Base-by-base conservation (phyloP, 371 early-diverging fungal species). In the Batkoa obscura region DNA sequence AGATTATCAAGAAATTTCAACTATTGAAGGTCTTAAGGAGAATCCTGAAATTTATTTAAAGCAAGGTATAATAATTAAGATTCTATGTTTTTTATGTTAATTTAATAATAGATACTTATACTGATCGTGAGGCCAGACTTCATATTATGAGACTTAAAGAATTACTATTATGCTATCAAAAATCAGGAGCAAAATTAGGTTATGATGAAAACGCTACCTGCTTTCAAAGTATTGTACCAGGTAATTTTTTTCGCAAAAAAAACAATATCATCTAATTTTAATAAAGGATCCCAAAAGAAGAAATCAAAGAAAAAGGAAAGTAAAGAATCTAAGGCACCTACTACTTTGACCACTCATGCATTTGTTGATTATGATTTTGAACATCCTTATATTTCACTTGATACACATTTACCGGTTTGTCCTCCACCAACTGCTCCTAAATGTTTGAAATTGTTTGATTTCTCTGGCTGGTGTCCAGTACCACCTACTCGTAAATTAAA, bases 401-500 rank as follows among this genome's bases (percentile, higher is more conserved):
- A 73, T 33, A 72, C 72, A 9, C 74, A 81, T 43, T 69, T 75
- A 2, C 78, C 81, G 32, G 63, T 61, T 31, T 63, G 65, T 8
- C 74, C 83, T 43, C 66, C 73, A 50, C 64, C 74, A 41, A 57
- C 64, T 10, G 71, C 73, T 10, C 78, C 82, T 10, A 73, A 76
- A 62, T 86, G 86, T 48, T 61, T 94, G 59, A 81, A 81, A 60
- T 74, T 75, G 59, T 61, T 94, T 50, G 58, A 77, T 9, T 65
- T 89, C 34, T 93, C 93, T 52, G 80, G 83, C 15, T 93, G 91
- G 92, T 93, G 91, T 64, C 91, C 92, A 31, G 87, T 89, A 2
- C 86, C 90, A 10, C 81, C 78, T 48, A 62, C 75, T 58, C 82
- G 82, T 53, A 74, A 78, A 55, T 67, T 84, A 33, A 74, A 77